A percentile compares a stretch with the other conserved stretches of the same genome.
phyloP scores from a whole-genome alignment of 2,329 filamentous ascomycete species.

The Fusarium poae region DNA sequence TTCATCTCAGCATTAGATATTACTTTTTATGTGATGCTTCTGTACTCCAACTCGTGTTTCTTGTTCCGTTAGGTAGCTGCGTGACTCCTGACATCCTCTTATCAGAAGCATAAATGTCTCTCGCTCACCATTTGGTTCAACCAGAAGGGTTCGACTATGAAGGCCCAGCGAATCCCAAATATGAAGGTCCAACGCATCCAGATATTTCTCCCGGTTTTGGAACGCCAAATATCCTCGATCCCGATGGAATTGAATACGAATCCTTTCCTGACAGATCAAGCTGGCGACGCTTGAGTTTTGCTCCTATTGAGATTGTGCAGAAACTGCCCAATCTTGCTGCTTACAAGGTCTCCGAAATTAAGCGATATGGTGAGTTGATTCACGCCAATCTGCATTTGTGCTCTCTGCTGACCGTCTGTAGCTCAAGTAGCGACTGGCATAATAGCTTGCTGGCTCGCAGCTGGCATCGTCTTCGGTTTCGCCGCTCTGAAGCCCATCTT shows the following conservation, averaged over 20 bases:
- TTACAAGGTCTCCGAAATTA: constrained; percentile 50
- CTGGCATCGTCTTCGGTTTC: constrained; percentile 85
- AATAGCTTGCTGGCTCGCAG: constrained; percentile 79
- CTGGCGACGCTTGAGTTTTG: constrained; percentile 50
- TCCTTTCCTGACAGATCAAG: constrained; percentile 28
- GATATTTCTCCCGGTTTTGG: not conserved
- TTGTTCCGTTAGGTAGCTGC: not conserved
- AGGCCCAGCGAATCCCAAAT: constrained; percentile 43
- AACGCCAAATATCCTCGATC: not conserved
- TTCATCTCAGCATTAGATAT: not conserved
- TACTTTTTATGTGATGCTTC: not conserved
- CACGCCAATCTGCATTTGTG: rapidly evolving
- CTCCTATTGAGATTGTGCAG: constrained; percentile 44
- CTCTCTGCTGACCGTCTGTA: constrained; percentile 49
- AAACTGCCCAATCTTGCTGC: constrained; percentile 49
- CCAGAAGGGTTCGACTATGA: constrained; percentile 58
- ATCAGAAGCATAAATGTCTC: constrained; percentile 55
- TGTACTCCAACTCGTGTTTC: too few species aligned
- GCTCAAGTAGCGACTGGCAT: constrained; percentile 78
- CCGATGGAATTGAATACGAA: constrained; percentile 1
- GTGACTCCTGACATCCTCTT: not conserved
- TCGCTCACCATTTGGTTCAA: constrained; percentile 59
- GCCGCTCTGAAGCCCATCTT: constrained; percentile 85
- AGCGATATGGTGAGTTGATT: constrained; percentile 43
- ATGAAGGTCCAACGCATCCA: constrained; percentile 18